A percentile compares a stretch with the other conserved stretches of the same genome.
Evolutionary conservation across 257 asterid species (phyloP).

Genomic region (Forsythia viridissima): DNA sequence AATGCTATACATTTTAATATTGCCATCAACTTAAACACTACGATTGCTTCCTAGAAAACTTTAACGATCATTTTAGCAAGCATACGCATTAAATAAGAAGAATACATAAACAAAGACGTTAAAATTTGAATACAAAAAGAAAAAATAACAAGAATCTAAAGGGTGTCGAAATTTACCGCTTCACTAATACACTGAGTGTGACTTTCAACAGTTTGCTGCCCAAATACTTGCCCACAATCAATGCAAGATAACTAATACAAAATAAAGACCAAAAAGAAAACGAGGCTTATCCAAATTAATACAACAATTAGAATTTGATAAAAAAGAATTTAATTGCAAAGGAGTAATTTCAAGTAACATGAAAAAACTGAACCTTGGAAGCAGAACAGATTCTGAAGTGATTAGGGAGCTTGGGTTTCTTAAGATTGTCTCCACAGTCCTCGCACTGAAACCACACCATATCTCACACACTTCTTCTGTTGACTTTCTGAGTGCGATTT

Average conservation of each 20-base stretch:
- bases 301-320: background rate
- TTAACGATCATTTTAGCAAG: too few species aligned
- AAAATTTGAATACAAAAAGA: too few species aligned
- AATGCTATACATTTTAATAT: background rate
- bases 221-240: slow-evolving; percentile 84
- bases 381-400: slow-evolving; percentile 94
- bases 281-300: background rate
- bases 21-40: background rate
- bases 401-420: slow-evolving; percentile 85
- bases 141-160: background rate
- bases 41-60: background rate
- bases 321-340: background rate
- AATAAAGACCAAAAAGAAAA: background rate
- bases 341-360: background rate
- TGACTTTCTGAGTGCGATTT: slow-evolving; percentile 9
- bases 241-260: slow-evolving; percentile 74
- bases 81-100: too few species aligned
- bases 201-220: slow-evolving; percentile 65
- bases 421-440: slow-evolving; percentile 91
- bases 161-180: slow-evolving; percentile 50
- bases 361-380: slow-evolving; percentile 51
- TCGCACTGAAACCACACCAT: slow-evolving; percentile 99
- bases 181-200: slow-evolving; percentile 94
- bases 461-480: slow-evolving; percentile 26
- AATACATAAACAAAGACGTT: background rate